Conservation (phyloP, 2,329 filamentous ascomycete genomes). For the Ophiostoma angusticollis region DNA sequence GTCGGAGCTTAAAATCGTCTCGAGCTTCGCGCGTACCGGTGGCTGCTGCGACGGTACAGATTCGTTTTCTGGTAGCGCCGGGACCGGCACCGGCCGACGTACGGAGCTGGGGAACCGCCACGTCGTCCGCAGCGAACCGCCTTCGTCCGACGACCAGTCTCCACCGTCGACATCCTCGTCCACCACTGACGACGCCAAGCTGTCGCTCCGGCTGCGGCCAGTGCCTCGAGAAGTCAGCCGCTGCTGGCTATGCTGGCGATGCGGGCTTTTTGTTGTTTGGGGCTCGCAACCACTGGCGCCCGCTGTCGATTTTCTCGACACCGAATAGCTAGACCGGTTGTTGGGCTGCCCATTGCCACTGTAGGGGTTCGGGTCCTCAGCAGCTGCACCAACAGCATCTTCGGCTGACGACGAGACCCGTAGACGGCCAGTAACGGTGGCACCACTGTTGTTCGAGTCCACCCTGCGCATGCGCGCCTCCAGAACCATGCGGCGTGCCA, state of each 20-base stretch:
- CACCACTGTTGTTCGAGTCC: conserved; percentile 8
- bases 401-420: conserved; percentile 3
- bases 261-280: too few relatives aligned
- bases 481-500: conserved; percentile 8
- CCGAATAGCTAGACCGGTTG: conserved; percentile 14
- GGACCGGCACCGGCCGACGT: conserved; percentile 14
- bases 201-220: conserved; percentile 11
- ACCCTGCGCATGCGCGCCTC: conserved; percentile 10
- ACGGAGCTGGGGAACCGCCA: conserved; percentile 7
- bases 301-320: conserved; percentile 14
- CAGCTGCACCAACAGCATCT: conserved; percentile 20
- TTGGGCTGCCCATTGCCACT: background rate
- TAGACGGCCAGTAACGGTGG: background rate
- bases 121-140: conserved; percentile 15
- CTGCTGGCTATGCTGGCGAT: conserved; percentile 7
- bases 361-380: too few relatives aligned
- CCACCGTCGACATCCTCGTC: too few relatives aligned
- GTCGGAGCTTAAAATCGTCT: conserved; percentile 34
- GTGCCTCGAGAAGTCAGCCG: background rate
- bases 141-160: conserved; percentile 21
- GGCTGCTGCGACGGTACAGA: background rate
- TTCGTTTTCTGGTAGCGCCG: conserved; percentile 18
- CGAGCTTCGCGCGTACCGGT: conserved; percentile 26
- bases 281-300: conserved; percentile 9
- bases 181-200: conserved; percentile 9